Percentiles rank a stretch among this genome's conserved stretches.
phyloP scores from a whole-genome alignment of 1,284 basidiomycete species.

The Neotropicomus parvogracilis region DNA sequence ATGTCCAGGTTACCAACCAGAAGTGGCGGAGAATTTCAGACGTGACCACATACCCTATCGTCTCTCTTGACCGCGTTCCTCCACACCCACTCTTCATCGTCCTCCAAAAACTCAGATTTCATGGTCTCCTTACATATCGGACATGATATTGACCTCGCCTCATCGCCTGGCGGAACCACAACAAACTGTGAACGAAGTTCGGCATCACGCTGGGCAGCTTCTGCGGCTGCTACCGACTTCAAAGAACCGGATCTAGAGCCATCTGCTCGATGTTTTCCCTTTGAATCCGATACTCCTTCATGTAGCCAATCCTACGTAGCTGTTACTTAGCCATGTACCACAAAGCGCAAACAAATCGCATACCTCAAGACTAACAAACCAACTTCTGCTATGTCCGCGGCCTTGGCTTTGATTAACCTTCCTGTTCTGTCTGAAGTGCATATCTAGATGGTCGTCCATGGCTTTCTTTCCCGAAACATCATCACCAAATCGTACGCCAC shows the following conservation, averaged over 20 bases:
- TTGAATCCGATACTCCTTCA: conserved; percentile 54
- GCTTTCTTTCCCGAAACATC: conserved; percentile 67
- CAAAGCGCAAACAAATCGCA: conserved; percentile 28
- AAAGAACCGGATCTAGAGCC: conserved; percentile 47
- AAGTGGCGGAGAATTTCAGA: background rate
- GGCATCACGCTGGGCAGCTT: conserved; percentile 67
- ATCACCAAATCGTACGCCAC: conserved; percentile 84
- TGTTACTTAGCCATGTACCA: conserved; percentile 15
- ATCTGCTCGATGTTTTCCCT: conserved; percentile 63
- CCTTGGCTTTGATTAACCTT: conserved; percentile 82
- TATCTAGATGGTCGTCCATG: conserved; percentile 90
- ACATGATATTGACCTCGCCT: conserved; percentile 78
- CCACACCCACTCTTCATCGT: conserved; percentile 99
- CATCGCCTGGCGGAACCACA: conserved; percentile 82
- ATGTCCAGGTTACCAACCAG: background rate
- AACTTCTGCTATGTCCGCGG: conserved; percentile 86
- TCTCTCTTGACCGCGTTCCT: conserved; percentile 84
- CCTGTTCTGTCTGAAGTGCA: conserved; percentile 95
- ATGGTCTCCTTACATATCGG: conserved; percentile 96
- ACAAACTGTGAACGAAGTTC: conserved; percentile 79
- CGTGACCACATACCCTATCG: conserved; percentile 59
- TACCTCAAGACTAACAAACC: conserved; percentile 86
- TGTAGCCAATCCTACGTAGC: conserved; percentile 76
- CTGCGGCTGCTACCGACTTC: conserved; percentile 61
- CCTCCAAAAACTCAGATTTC: conserved; percentile 91